Conservation (phyloP, 805 yeast genomes). For the Peterozyma toletana region DNA sequence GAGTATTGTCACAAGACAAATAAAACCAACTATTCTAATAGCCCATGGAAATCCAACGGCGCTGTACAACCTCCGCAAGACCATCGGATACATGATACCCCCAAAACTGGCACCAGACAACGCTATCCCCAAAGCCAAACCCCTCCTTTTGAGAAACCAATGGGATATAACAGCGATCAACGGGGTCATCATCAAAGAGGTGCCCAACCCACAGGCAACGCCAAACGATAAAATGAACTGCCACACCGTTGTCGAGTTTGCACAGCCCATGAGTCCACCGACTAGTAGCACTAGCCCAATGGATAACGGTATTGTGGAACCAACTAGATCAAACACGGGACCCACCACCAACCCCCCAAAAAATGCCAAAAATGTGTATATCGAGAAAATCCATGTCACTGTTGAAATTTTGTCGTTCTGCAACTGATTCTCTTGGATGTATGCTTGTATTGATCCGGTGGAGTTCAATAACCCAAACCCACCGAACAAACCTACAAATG, state of each 20-base stretch:
- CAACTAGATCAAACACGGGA: slow-evolving; percentile 55
- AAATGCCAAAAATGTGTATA: slow-evolving; percentile 45
- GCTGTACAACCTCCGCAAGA: slow-evolving; percentile 38
- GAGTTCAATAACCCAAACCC: slow-evolving; percentile 51
- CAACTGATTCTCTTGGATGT: slow-evolving; percentile 50
- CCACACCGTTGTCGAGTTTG: slow-evolving; percentile 42
- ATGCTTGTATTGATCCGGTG: slow-evolving; percentile 57
- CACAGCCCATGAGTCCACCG: slow-evolving; percentile 50
- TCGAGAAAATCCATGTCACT: slow-evolving; percentile 62
- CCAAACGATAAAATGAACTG: slow-evolving; percentile 62
- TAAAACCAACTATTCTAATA: slow-evolving; percentile 40
- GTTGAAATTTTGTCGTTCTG: slow-evolving; percentile 34
- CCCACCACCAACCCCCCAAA: slow-evolving; percentile 29
- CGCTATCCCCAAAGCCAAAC: slow-evolving; percentile 44
- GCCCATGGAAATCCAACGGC: slow-evolving; percentile 53
- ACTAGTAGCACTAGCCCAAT: slow-evolving; percentile 38
- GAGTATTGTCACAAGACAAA: slow-evolving; percentile 31
- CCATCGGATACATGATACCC: slow-evolving; percentile 44
- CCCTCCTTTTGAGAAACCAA: slow-evolving; percentile 57
- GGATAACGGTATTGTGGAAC: slow-evolving; percentile 39
- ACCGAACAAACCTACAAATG: slow-evolving; percentile 31
- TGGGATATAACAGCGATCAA: slow-evolving; percentile 56
- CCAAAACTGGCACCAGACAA: slow-evolving; percentile 50
- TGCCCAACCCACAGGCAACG: slow-evolving; percentile 48
- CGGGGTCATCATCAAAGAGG: slow-evolving; percentile 56